A percentile compares a stretch with the other conserved stretches of the same genome.
Conservation (phyloP, 768 basidiomycete species). For the Lepiota brunneoincarnata region DNA sequence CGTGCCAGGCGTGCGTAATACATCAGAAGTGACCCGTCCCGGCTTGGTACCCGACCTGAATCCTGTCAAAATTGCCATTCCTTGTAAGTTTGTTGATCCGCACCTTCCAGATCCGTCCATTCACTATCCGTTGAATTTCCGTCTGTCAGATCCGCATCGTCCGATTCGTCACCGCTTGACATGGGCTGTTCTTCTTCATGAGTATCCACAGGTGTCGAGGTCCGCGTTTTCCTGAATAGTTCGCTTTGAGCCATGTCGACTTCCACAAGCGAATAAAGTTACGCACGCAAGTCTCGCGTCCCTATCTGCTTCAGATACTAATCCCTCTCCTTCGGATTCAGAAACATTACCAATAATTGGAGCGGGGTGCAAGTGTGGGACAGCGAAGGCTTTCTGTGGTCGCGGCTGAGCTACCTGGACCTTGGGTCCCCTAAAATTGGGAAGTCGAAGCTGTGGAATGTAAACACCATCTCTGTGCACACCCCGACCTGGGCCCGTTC, state of each 20-base stretch:
- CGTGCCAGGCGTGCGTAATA: constrained; percentile 49
- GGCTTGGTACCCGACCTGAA: constrained; percentile 5
- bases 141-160: constrained; percentile 68
- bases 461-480: constrained; percentile 52
- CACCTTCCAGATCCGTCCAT: constrained; percentile 46
- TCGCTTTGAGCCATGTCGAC: neutral
- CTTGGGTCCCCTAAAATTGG: constrained; percentile 8
- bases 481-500: constrained; percentile 16
- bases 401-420: constrained; percentile 28
- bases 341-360: constrained; percentile 35
- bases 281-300: constrained; percentile 73
- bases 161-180: constrained; percentile 77
- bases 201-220: constrained; percentile 36
- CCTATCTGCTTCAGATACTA: constrained; percentile 61
- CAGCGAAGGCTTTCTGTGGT: constrained; percentile 20
- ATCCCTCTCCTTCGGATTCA: constrained; percentile 67
- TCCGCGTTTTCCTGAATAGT: constrained; percentile 47
- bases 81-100: constrained; percentile 7
- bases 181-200: constrained; percentile 46
- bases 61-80: neutral
- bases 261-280: neutral
- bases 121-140: constrained; percentile 44
- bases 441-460: constrained; percentile 30
- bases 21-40: constrained; percentile 28
- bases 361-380: constrained; percentile 14